Evolutionary conservation across 345 rosid species (phyloP), one percentile per base, ranked within the genome.

Genomic region (Geranium brycei): DNA sequence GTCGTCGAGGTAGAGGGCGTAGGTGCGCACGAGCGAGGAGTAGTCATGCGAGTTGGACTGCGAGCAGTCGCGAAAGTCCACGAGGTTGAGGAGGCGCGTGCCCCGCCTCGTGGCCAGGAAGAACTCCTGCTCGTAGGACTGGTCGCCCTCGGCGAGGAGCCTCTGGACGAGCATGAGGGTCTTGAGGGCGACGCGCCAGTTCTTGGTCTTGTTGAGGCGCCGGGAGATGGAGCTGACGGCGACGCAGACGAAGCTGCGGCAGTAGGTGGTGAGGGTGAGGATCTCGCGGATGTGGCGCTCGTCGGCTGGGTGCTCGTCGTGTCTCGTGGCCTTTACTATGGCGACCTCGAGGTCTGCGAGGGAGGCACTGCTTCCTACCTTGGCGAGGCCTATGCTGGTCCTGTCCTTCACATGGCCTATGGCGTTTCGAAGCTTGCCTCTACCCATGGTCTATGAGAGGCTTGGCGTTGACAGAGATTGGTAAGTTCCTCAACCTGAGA

Each of bases 131-230:
- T 87, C 90, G 31, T 83, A 89, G 0, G 85, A 84, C 0, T 82
- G 82, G 66, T 87, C 97, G 0, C 97, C 97, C 15, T 86, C 90
- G 0, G 75, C 67, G 0, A 89, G 72, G 19, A 89, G 72, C 1
- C 91, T 72, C 30, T 92, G 97, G 69, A 92, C 69, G 61, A 92
- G 32, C 31, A 85, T 75, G 12, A 92, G 77, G 1, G 97, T 83
- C 70, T 89, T 92, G 23, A 92, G 73, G 0, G 98, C 98, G 4
- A 92, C 98, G 3, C 82, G 81, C 98, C 98, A 92, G 62, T 83
- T 85, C 66, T 62, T 75, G 51, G 98, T 92, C 81, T 82, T 89
- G 78, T 84, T 87, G 64, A 92, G 90, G 4, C 95, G 83, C 64
- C 79, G 80, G 0, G 95, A 76, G 53, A 89, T 72, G 66, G 79